phyloP scores from a whole-genome alignment of 139 green algal genomes.

The Closterium sp. region DNA sequence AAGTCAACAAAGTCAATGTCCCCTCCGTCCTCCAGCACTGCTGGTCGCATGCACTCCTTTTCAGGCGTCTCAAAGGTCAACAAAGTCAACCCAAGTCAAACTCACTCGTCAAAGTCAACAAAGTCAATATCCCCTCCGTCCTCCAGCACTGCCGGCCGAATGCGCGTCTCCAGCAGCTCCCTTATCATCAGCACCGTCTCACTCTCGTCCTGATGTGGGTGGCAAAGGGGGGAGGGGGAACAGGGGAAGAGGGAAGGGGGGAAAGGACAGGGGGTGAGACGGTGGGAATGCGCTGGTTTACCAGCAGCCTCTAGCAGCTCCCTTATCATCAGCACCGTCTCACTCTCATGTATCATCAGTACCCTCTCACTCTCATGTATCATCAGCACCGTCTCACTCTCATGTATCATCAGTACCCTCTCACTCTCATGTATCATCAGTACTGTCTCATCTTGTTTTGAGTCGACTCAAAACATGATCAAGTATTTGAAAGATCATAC shows the following conservation, averaged over 20 bases:
- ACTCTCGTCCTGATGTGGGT: slow-evolving; percentile 69
- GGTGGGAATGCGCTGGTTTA: too few species aligned
- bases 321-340: slow-evolving; percentile 98
- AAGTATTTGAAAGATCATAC: too few species aligned
- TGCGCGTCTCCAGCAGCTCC: slow-evolving; percentile 98
- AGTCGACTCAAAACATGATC: too few species aligned
- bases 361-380: slow-evolving; percentile 82
- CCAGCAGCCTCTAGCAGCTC: slow-evolving; percentile 99
- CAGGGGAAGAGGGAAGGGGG: too few species aligned
- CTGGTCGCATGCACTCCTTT: slow-evolving; percentile 94
- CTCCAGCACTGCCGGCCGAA: slow-evolving; percentile 91
- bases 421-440: too few species aligned
- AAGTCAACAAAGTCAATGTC: slow-evolving; percentile 64
- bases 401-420: too few species aligned
- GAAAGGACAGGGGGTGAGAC: too few species aligned
- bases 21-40: slow-evolving; percentile 92
- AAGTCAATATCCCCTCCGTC: slow-evolving; percentile 96
- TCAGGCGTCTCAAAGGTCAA: too few species aligned
- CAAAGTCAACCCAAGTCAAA: neutral
- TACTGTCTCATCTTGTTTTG: too few species aligned
- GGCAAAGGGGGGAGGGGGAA: too few species aligned
- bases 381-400: too few species aligned
- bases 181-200: slow-evolving; percentile 98
- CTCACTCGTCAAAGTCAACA: slow-evolving; percentile 76
- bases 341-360: slow-evolving; percentile 95